Base-by-base conservation (phyloP, 192 early-diverging fungal species). In the Polychytrium aggregatum region DNA sequence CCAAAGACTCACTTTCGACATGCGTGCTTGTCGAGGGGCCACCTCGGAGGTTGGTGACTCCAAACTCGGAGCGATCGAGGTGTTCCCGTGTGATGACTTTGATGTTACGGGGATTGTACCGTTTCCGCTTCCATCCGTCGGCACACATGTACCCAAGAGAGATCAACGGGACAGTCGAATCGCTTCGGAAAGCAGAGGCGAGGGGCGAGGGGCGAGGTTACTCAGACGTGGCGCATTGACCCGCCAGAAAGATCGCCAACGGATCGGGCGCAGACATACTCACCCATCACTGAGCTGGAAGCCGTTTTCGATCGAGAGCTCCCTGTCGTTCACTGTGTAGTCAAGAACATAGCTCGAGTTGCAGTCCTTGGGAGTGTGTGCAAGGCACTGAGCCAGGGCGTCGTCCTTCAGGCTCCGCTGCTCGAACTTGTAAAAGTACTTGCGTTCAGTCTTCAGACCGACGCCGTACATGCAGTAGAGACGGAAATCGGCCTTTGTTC, bases 71-170 rank as follows among this genome's bases (percentile, higher is more conserved):
- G 72, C 38, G 53, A 44, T 11, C 48, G 1, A 3, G 18, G 1
- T 13, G 43, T 57, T 90, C 87, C 24, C 80, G 63, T 0, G 83
- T 74, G 13, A 84, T 76, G 2, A 89, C 56, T 2, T 72, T 60
- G 44, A 80, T 67, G 25, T 65, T 67, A 36, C 78, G 64, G 27
- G 88, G 88, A 55, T 91, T 91, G 57, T 83, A 91, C 51, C 85
- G 62, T 10, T 70, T 63, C 53, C 82, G 78, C 35, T 69, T 71
- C 88, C 88, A 91, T 14, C 82, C 88, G 6, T 72, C 66, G 10
- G 74, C 77, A 44, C 87, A 86, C 88, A 91, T 91, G 57, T 83
- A 88, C 4, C 88, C 88, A 1, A 81, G 62, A 5, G 86, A 89
- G 28, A 91, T 43, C 11, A 91, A 53, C 0, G 88, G 88, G 0